Evolutionary conservation across 345 rosid species (phyloP).

Genomic region (Erucastrum elatum): DNA sequence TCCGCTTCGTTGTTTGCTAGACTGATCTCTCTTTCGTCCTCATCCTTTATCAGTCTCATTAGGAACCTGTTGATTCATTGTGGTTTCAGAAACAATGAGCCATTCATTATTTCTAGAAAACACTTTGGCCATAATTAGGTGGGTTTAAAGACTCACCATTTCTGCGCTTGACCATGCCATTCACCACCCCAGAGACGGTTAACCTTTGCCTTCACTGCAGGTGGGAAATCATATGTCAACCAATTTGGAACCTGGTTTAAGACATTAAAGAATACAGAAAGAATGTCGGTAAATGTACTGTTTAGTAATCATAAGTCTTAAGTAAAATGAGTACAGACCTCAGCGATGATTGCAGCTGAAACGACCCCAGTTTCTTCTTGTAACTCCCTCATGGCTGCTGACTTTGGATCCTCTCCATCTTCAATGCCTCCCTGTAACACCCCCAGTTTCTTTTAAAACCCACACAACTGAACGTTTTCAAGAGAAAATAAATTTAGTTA

Average conservation of each 20-base stretch:
- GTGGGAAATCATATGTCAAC: conserved; percentile 93
- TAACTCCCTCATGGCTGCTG: conserved; percentile 83
- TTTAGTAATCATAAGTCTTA: not conserved
- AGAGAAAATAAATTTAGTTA: not conserved
- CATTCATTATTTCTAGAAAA: conserved; percentile 1
- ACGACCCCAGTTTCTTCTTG: conserved; percentile 87
- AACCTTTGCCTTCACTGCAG: conserved; percentile 90
- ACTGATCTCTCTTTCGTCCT: conserved; percentile 72
- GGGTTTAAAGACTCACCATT: conserved; percentile 52
- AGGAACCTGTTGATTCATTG: conserved; percentile 59
- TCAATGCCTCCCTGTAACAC: conserved; percentile 80
- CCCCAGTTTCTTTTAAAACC: not conserved
- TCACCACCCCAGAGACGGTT: conserved; percentile 99
- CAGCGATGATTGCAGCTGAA: conserved; percentile 81
- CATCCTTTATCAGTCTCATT: conserved; percentile 64
- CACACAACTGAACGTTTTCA: not conserved
- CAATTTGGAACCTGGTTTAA: conserved; percentile 77
- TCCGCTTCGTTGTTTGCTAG: conserved; percentile 73
- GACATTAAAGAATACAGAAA: not conserved
- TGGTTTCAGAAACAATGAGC: not conserved
- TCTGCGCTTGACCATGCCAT: conserved; percentile 99
- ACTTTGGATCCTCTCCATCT: conserved; percentile 89
- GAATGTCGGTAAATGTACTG: not conserved
- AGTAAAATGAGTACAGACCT: conserved; percentile 46
- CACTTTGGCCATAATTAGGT: not conserved